Evolutionary conservation across 768 basidiomycete species (phyloP).

Genomic region (Pholiota conissans): DNA sequence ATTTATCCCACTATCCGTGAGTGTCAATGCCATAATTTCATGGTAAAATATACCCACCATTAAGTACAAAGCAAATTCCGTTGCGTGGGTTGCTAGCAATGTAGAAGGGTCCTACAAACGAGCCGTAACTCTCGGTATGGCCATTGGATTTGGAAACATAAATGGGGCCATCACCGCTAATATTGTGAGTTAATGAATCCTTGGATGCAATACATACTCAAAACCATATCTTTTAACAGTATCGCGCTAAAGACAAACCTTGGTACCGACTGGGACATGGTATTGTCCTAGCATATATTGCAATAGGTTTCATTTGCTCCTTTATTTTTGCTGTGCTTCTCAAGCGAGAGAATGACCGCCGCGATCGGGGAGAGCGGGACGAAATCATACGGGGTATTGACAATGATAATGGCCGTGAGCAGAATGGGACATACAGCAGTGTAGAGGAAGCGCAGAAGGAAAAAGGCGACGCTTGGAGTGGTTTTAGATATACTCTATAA

Average conservation of each 20-base stretch:
- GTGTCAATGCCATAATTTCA: constrained; percentile 15
- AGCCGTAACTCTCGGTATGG: constrained; percentile 66
- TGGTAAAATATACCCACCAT: background rate
- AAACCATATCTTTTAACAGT: constrained; percentile 36
- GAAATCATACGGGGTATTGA: constrained; percentile 58
- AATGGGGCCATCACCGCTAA: constrained; percentile 71
- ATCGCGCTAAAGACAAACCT: constrained; percentile 62
- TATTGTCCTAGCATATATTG: constrained; percentile 69
- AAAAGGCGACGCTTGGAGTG: constrained; percentile 76
- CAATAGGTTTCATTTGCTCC: constrained; percentile 59
- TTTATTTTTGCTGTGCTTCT: constrained; percentile 47
- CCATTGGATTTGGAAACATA: constrained; percentile 67
- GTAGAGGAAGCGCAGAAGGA: constrained; percentile 57
- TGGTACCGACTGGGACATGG: constrained; percentile 73
- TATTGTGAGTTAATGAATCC: constrained; percentile 44
- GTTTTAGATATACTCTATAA: constrained; percentile 66
- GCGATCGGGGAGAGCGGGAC: constrained; percentile 68
- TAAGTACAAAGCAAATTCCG: constrained; percentile 20
- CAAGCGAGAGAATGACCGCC: constrained; percentile 56
- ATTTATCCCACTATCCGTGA: constrained; percentile 54
- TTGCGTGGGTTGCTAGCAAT: constrained; percentile 71
- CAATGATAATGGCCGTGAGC: constrained; percentile 41
- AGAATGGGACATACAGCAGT: constrained; percentile 54
- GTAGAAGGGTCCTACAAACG: constrained; percentile 77
- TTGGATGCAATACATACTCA: background rate